Conservation (phyloP, 306 rosid genomes). For the Lagenaria siceraria region DNA sequence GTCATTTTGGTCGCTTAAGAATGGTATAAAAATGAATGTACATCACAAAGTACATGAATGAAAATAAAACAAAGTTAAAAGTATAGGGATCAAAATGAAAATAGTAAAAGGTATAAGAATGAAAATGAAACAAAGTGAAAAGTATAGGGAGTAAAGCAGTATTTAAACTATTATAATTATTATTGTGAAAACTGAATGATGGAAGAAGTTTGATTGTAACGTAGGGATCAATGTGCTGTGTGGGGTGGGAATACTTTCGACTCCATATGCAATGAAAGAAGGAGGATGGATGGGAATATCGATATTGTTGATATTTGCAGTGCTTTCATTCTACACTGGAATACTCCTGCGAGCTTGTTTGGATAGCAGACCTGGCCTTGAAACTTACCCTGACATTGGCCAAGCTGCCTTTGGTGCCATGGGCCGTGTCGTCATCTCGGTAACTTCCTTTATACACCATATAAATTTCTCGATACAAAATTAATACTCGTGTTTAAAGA, state of each 20-base stretch:
- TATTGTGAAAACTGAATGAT: background rate
- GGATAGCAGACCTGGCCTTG: slow-evolving; percentile 86
- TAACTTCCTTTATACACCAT: slow-evolving; percentile 15
- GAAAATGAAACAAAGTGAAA: no score
- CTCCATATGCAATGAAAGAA: slow-evolving; percentile 76
- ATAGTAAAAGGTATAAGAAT: no score
- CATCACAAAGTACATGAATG: no score
- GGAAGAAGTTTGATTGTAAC: background rate
- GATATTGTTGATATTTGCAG: slow-evolving; percentile 52
- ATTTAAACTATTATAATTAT: no score
- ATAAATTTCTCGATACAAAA: no score
- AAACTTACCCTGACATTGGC: slow-evolving; percentile 97
- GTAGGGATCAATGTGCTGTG: slow-evolving; percentile 88
- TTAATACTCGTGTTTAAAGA: no score
- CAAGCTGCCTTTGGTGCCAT: slow-evolving; percentile 83
- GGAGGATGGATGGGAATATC: slow-evolving; percentile 91
- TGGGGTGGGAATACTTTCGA: slow-evolving; percentile 92
- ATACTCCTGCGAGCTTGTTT: slow-evolving; percentile 69
- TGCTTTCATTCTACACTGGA: slow-evolving; percentile 87
- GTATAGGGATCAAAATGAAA: no score
- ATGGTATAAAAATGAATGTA: no score
- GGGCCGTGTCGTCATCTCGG: slow-evolving; percentile 77
- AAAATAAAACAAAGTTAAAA: no score
- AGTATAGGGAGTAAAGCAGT: no score
- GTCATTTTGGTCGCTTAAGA: no score